Evolutionary conservation across 2,329 filamentous ascomycete genomes (phyloP), one percentile per base, ranked within the genome.

Genomic region (Botrytis tulipae): DNA sequence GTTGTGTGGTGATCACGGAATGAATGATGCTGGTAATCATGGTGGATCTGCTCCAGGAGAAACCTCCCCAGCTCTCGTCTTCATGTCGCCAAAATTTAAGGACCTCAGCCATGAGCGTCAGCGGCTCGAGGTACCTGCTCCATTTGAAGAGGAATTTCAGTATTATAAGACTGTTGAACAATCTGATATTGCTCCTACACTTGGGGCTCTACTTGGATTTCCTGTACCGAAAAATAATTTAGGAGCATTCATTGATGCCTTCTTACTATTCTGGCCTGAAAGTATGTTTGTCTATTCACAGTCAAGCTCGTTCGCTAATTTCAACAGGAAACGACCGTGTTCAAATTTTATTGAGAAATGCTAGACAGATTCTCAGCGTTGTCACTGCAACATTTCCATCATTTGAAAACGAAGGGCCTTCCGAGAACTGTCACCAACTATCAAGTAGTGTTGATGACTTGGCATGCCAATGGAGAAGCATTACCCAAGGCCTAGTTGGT

Each of bases 21-120:
- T 99, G 96, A 99, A 98, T 78, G 95, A 98, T 78, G 96, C 93
- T 32, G 96, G 96, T 3, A 98, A 98, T 78, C 96, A 99, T 81
- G 96, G 96, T 44, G 96, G 95, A 57, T 98, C 95, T 16, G 95
- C 95, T 0, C 89, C 94, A 1, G 95, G 96, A 61, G 96, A 99
- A 84, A 98, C 96, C 1, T 98, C 95, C 0, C 92, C 96, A 0
- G 96, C 96, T 25, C 84, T 99, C 16, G 88, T 98, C 32, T 98
- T 99, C 81, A 89, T 97, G 76, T 96, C 94, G 3, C 94, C 95
- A 0, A 96, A 94, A 79, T 86, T 98, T 59, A 89, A 88, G 0
- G 96, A 93, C 79, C 86, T 97, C 61, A 89, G 87, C 78, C 80
- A 83, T 1, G 83, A 94, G 10, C 85, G 86, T 4, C 76, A 81